A percentile compares a stretch with the other conserved stretches of the same genome.
Evolutionary conservation across 192 early-diverging fungal species (phyloP).

Genomic region (Backusella luteola): DNA sequence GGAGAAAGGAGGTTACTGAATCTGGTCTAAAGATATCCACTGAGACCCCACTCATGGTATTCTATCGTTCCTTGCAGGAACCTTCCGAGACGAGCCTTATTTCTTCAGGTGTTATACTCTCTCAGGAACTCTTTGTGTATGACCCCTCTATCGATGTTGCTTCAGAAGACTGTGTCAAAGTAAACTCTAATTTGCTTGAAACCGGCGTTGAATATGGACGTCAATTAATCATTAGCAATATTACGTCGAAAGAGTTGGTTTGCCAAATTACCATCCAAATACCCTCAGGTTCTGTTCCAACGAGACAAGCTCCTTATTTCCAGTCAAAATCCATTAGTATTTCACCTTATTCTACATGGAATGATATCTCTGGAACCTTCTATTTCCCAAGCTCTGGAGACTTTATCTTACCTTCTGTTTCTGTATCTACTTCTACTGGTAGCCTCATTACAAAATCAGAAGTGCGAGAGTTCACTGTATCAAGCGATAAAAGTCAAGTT

Average conservation of each 20-base stretch:
- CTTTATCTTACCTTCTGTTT: conserved; percentile 36
- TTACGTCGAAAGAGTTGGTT: conserved; percentile 35
- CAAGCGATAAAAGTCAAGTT: not conserved
- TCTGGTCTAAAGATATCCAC: conserved; percentile 15
- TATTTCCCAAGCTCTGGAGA: conserved; percentile 51
- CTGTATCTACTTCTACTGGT: conserved; percentile 22
- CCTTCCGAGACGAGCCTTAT: not conserved
- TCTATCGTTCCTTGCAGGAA: conserved; percentile 40
- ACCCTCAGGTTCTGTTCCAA: conserved; percentile 40
- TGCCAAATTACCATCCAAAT: conserved; percentile 43
- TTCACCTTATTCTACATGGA: conserved; percentile 34
- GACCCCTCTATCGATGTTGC: not conserved
- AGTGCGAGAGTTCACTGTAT: not conserved
- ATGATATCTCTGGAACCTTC: conserved; percentile 29
- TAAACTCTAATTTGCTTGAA: conserved; percentile 1
- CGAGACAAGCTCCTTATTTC: conserved; percentile 16
- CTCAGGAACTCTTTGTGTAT: conserved; percentile 11
- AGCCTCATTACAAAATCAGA: not conserved
- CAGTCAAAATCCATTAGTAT: conserved; percentile 23
- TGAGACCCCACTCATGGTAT: conserved; percentile 37
- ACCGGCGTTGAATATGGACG: conserved; percentile 25
- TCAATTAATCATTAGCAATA: conserved; percentile 35
- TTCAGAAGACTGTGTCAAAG: conserved; percentile 9
- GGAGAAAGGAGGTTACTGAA: conserved; percentile 1
- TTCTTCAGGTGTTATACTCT: not conserved